Percentiles rank a stretch among this genome's conserved stretches.
These are phyloP conservation scores for Gyromitra esculenta DNA, from an alignment of 2,329 filamentous ascomycete species.

Conservation along the genomic window DNA sequence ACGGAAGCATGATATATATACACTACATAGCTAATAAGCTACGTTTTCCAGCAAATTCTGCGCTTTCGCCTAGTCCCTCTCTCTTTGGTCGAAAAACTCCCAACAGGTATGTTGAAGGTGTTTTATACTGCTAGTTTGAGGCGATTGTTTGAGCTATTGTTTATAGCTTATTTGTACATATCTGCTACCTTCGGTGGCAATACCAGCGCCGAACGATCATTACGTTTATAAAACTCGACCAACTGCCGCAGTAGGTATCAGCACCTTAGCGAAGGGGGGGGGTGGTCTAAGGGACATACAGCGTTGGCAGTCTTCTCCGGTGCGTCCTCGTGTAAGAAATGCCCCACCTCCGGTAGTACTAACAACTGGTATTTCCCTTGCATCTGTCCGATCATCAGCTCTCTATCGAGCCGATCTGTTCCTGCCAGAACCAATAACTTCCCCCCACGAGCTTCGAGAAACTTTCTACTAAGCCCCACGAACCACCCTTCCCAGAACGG, in stretches of 20 bases:
- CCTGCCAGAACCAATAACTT: slow-evolving; percentile 87
- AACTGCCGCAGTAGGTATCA: slow-evolving; percentile 61
- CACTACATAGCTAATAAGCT: not conserved
- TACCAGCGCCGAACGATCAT: slow-evolving; percentile 84
- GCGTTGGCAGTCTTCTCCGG: slow-evolving; percentile 87
- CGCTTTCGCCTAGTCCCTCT: not conserved
- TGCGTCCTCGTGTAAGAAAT: slow-evolving; percentile 96
- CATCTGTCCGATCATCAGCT: slow-evolving; percentile 96
- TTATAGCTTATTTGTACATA: slow-evolving; percentile 62
- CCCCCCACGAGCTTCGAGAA: slow-evolving; percentile 84
- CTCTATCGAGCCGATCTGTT: slow-evolving; percentile 88
- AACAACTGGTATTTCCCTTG: slow-evolving; percentile 97
- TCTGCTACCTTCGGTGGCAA: slow-evolving; percentile 92
- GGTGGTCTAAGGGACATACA: slow-evolving; percentile 49
- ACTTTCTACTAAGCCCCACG: slow-evolving; percentile 88
- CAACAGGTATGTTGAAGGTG: not conserved
- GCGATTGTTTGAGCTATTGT: not conserved
- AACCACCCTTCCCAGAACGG: slow-evolving; percentile 66
- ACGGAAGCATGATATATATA: not conserved
- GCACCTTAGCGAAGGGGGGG: slow-evolving; percentile 6
- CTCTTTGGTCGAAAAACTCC: not conserved
- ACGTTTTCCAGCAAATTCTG: not conserved
- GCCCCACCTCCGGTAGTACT: slow-evolving; percentile 92
- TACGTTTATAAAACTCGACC: slow-evolving; percentile 90
- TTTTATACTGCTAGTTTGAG: not conserved